phyloP scores from a whole-genome alignment of 2,329 filamentous ascomycete genomes.

The Lachnellula cervina region DNA sequence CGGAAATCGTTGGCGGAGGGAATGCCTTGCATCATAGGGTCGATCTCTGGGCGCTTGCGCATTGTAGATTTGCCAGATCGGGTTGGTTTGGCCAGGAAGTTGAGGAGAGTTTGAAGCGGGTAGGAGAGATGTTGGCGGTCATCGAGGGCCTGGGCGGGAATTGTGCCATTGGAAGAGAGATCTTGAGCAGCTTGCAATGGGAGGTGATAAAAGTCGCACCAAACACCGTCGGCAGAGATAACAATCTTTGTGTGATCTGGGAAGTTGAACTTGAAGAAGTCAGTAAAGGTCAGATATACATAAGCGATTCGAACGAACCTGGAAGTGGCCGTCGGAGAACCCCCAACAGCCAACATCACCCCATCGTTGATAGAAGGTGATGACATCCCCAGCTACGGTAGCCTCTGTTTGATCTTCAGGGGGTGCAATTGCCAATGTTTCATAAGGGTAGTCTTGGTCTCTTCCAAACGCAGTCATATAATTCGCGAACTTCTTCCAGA shows the following conservation, averaged over 20 bases:
- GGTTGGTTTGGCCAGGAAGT: constrained; percentile 49
- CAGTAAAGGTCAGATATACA: constrained; percentile 7
- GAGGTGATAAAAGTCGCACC: constrained; percentile 74
- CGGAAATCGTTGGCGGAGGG: constrained; percentile 69
- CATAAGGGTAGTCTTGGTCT: constrained; percentile 55
- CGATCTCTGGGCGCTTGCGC: constrained; percentile 56
- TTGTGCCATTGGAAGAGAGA: constrained; percentile 59
- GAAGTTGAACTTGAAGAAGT: constrained; percentile 65
- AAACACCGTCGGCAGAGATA: constrained; percentile 66
- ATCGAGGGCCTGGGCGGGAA: constrained; percentile 65
- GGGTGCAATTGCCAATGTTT: constrained; percentile 34
- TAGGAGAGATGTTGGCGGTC: constrained; percentile 68
- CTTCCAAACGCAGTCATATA: constrained; percentile 71
- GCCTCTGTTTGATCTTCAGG: constrained; percentile 29
- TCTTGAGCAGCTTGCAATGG: constrained; percentile 64
- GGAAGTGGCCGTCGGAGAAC: constrained; percentile 74
- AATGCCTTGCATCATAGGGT: constrained; percentile 56
- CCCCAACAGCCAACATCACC: constrained; percentile 79
- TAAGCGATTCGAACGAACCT: constrained; percentile 42
- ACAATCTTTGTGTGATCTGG: constrained; percentile 85
- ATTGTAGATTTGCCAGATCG: constrained; percentile 45
- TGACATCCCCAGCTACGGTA: constrained; percentile 48
- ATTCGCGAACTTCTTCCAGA: constrained; percentile 71
- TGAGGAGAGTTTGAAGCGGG: constrained; percentile 67
- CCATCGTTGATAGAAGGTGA: constrained; percentile 77